Conservation (phyloP, 257 asterid species). For the Primulina tabacum region DNA sequence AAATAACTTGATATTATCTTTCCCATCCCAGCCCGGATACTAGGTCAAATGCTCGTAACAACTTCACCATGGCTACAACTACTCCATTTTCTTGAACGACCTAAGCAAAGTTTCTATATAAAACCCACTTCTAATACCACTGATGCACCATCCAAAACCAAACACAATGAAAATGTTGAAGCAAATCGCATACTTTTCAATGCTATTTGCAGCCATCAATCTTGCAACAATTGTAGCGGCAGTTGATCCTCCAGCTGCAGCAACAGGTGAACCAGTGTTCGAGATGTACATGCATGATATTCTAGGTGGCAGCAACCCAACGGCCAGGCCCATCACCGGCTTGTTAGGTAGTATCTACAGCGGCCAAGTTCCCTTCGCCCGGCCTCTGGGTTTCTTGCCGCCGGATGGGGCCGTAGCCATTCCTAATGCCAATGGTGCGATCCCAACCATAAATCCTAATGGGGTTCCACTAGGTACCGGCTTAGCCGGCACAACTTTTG, state of each 20-base stretch:
- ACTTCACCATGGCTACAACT: neutral
- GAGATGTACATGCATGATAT: conserved; percentile 90
- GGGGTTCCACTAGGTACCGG: conserved; percentile 88
- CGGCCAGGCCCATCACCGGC: conserved; percentile 83
- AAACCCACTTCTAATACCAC: neutral
- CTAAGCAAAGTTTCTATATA: neutral
- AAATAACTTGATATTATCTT: too few species aligned
- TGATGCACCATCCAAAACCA: neutral
- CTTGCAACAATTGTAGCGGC: conserved; percentile 26
- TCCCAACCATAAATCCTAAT: conserved; percentile 57
- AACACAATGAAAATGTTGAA: conserved; percentile 36
- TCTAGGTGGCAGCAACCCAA: conserved; percentile 85
- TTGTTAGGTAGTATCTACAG: conserved; percentile 78
- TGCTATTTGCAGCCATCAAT: conserved; percentile 32
- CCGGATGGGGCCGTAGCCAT: conserved; percentile 60
- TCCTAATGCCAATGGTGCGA: conserved; percentile 81
- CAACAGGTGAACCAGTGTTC: conserved; percentile 31
- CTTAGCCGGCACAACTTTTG: conserved; percentile 41
- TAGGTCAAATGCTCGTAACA: neutral
- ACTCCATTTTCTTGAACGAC: neutral
- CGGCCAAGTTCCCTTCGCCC: conserved; percentile 90
- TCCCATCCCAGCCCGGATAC: neutral
- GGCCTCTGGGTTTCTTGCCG: conserved; percentile 69
- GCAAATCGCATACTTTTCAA: conserved; percentile 28
- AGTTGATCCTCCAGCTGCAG: conserved; percentile 26